Evolutionary conservation across 2,329 filamentous ascomycete species (phyloP).

Genomic region (Leptographium lundbergii): DNA sequence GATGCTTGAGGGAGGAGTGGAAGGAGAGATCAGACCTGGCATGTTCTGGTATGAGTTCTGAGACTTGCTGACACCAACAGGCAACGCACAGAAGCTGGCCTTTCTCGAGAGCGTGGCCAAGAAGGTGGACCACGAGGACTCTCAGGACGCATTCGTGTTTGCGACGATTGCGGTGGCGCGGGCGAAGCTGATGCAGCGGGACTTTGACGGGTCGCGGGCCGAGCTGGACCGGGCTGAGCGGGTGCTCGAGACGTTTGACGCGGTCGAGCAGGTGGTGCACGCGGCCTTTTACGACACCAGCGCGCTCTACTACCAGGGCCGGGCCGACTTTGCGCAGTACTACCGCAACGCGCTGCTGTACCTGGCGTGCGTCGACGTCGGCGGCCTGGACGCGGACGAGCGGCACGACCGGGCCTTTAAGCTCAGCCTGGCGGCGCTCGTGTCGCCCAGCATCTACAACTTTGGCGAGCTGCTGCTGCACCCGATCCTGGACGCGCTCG

Average conservation of each 20-base stretch:
- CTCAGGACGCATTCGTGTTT: constrained; percentile 92
- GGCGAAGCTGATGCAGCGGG: constrained; percentile 68
- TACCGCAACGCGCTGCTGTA: constrained; percentile 97
- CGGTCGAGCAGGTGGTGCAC: constrained; percentile 89
- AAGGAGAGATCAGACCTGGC: no score
- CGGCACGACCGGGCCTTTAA: constrained; percentile 79
- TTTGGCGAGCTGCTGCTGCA: constrained; percentile 98
- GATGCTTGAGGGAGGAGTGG: not conserved
- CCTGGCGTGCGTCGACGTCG: constrained; percentile 83
- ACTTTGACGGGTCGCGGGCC: constrained; percentile 71
- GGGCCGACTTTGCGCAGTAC: constrained; percentile 88
- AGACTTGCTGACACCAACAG: constrained; percentile 29
- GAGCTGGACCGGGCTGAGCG: constrained; percentile 79
- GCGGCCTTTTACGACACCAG: constrained; percentile 94
- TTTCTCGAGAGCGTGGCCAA: constrained; percentile 76
- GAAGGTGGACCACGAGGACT: constrained; percentile 83
- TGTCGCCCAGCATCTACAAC: constrained; percentile 96
- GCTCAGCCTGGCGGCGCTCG: constrained; percentile 79
- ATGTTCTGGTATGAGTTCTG: no score
- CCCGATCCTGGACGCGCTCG: constrained; percentile 78
- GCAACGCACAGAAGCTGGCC: constrained; percentile 70
- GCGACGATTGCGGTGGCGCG: constrained; percentile 81
- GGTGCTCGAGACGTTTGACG: constrained; percentile 84
- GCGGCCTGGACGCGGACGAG: constrained; percentile 61
- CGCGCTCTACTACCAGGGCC: constrained; percentile 87